These are phyloP conservation scores for Aspergillus udagawae DNA, from an alignment of 2,329 filamentous ascomycete species.

Conservation along the genomic window DNA sequence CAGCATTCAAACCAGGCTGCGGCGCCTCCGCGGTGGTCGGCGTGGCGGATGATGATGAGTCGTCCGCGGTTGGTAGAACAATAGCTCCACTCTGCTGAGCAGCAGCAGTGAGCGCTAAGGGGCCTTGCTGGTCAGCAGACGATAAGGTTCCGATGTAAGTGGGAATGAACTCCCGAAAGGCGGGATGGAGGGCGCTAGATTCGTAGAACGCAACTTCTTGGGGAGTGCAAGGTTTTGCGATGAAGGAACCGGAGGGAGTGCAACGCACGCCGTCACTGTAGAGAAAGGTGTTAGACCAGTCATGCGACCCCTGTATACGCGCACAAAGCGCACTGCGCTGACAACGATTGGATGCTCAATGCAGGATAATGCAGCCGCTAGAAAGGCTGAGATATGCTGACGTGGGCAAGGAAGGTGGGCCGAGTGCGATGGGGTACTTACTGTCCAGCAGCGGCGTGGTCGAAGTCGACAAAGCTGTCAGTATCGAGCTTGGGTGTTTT, in stretches of 20 bases:
- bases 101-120: slow-evolving; percentile 42
- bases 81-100: slow-evolving; percentile 47
- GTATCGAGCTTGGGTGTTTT: slow-evolving; percentile 34
- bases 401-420: slow-evolving; percentile 1
- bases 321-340: not conserved
- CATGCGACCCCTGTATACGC: not conserved
- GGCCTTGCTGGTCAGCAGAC: slow-evolving; percentile 53
- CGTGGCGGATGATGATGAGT: slow-evolving; percentile 16
- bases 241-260: slow-evolving; percentile 74
- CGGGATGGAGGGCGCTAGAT: slow-evolving; percentile 62
- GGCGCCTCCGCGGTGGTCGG: slow-evolving; percentile 13
- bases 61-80: slow-evolving; percentile 22
- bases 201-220: slow-evolving; percentile 90
- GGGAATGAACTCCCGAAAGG: slow-evolving; percentile 78
- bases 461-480: slow-evolving; percentile 42
- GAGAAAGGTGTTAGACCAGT: not conserved
- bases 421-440: slow-evolving; percentile 28
- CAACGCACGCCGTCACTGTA: slow-evolving; percentile 83
- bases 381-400: slow-evolving; percentile 5
- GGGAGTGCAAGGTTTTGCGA: slow-evolving; percentile 90
- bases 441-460: slow-evolving; percentile 47
- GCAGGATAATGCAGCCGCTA: not conserved
- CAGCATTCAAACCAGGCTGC: slow-evolving; percentile 1
- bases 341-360: not conserved
- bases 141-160: slow-evolving; percentile 75